These are phyloP conservation scores for Solanum ossicruentum DNA, from an alignment of 257 asterid species.

Conservation along the genomic window DNA sequence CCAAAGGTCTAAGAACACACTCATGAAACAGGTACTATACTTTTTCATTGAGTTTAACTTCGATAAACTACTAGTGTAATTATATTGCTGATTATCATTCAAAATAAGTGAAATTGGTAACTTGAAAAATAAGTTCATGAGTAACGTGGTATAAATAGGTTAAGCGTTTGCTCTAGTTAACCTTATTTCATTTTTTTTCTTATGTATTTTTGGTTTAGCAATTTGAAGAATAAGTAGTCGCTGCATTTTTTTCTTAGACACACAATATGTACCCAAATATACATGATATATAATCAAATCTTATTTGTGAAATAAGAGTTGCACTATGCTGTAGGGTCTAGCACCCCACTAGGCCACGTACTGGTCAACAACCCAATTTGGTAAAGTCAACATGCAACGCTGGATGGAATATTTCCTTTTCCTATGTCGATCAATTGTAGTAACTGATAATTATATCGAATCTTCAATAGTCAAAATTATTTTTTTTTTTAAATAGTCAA, in stretches of 20 bases:
- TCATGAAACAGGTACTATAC: not conserved
- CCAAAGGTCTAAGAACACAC: not conserved
- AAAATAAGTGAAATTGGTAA: not conserved
- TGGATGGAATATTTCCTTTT: not conserved
- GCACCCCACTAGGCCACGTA: not conserved
- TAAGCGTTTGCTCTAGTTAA: not conserved
- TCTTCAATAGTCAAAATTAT: not conserved
- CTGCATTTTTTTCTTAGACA: too few species aligned
- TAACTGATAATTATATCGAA: not conserved
- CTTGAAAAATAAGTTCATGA: not conserved
- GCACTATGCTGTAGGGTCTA: too few species aligned
- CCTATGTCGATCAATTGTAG: not conserved
- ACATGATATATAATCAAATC: too few species aligned
- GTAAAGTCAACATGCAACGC: not conserved
- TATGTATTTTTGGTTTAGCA: too few species aligned
- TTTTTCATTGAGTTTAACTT: not conserved
- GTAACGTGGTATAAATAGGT: not conserved
- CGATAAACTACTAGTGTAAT: accelerated
- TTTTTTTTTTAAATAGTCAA: not conserved
- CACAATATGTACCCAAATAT: too few species aligned
- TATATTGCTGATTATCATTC: not conserved
- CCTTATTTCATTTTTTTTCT: too few species aligned
- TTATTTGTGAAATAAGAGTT: too few species aligned
- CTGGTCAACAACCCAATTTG: not conserved
- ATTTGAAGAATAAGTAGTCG: too few species aligned